These are phyloP conservation scores for Lentinula novae-zelandiae DNA, from an alignment of 1,284 basidiomycete genomes.

Conservation along the genomic window DNA sequence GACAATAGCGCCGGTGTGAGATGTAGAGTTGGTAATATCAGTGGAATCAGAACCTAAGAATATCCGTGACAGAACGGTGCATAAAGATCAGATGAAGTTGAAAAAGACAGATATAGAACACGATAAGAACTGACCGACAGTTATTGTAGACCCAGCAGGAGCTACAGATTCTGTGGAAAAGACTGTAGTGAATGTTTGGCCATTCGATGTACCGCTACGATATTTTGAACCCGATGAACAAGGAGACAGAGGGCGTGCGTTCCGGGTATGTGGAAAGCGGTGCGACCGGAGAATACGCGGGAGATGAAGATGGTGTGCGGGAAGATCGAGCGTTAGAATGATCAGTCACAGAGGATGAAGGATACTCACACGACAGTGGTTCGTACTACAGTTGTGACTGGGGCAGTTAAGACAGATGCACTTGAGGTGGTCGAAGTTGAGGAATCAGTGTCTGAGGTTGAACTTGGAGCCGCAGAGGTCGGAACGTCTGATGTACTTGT, in stretches of 20 bases:
- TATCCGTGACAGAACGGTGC: background rate
- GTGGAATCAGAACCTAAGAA: conserved; percentile 6
- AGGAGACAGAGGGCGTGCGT: background rate
- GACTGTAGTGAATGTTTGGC: conserved; percentile 16
- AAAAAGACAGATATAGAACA: background rate
- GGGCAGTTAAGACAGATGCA: background rate
- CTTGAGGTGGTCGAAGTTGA: background rate
- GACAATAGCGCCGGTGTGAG: conserved; percentile 27
- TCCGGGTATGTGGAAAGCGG: no score
- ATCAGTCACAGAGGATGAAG: background rate
- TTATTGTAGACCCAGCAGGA: conserved; percentile 15
- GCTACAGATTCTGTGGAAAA: conserved; percentile 14
- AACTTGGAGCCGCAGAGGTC: background rate
- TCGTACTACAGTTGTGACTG: background rate
- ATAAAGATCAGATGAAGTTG: background rate
- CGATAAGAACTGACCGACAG: background rate
- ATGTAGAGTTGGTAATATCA: conserved; percentile 1
- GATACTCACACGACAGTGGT: conserved; percentile 1
- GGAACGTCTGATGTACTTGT: background rate
- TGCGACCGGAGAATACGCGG: background rate
- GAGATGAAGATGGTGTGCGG: background rate
- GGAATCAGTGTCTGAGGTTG: background rate
- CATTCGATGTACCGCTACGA: conserved; percentile 16
- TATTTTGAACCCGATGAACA: background rate
- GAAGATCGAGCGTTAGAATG: background rate